Base-by-base conservation (phyloP, 2,329 filamentous ascomycete genomes). In the Nannizzia gypsea region DNA sequence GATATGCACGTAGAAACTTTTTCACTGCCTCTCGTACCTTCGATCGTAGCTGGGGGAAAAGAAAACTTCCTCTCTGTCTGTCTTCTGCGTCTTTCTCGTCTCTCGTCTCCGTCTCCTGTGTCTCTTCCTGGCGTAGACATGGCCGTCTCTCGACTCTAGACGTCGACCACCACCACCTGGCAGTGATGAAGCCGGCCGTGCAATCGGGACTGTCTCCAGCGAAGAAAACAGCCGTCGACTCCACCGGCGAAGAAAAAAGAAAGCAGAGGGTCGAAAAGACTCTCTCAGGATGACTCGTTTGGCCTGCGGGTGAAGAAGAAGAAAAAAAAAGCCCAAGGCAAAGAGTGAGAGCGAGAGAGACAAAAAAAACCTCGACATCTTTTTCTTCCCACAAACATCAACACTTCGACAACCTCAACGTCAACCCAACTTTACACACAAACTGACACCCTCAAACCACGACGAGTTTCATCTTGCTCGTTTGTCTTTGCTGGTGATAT, bases 41-140 rank as follows among this genome's bases (percentile, higher is more conserved):
- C 52, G 44, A 34, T 34, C 31, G 31, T 34, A 34, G 44, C 17
- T 22, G 15, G 15, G 24, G 34, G 31, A 38, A 22, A 58, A 26
- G 20, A 52, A 52, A 28, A 50, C 36, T 57, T 13, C 63, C 58
- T 50, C 59, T 56, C 22, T 62, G 52, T 57, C 38, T n/a, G 57
- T 59, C 44, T 55, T 61, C 42, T 57, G 56, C 22, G 60, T 50
- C 59, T 62, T 58, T 36, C 13, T 22, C 15, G 4, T 38, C 46
- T 28, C n/a, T 60, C 57, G 31, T 42, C 38, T 42, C n/a, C 13
- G 11, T 59, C 44, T 55, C 61, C 40, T 57, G 56, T 31, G 60
- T 54, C 60, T 62, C 59, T 36, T 15, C 11, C 22, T 34, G 31
- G 31, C 31, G 31, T 34, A 34, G 31, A 11, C 31, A 34, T 34